Evolutionary conservation across 768 basidiomycete species (phyloP), one percentile per base, ranked within the genome.

Genomic region (Coprinopsis sp.): DNA sequence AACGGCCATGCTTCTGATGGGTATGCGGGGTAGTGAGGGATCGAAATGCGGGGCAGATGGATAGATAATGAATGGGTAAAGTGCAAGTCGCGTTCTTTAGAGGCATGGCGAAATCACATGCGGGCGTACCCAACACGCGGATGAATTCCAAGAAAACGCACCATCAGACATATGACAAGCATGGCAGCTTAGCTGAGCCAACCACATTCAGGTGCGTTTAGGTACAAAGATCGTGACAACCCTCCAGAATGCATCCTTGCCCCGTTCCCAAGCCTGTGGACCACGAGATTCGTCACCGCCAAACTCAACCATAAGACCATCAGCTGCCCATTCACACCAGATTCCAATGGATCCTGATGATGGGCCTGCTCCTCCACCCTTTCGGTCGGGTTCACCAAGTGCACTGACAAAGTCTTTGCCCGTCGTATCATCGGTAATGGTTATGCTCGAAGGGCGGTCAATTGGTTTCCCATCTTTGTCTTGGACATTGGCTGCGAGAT

Each of bases 301-400:
- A 60, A 90, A 89, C 57, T 92, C 90, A 11, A 90, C 76, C 87
- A 92, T 89, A 28, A 92, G 60, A 2, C 89, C 90, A 50, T 84
- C 77, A 54, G 69, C 76, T 22, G 80, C 73, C 93, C 92, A 96
- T 64, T 96, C 91, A 53, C 91, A 87, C 90, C 91, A 96, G 54
- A 95, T 91, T 23, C 84, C 84, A 54, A 95, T 87, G 25, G 86
- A 90, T 30, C 88, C 87, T 2, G 81, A 79, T 18, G 84, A 85
- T 11, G 90, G 89, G 1, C 90, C 90, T 7, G 81, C 70, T 1
- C 94, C 93, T 18, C 93, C 92, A 6, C 94, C 94, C 62, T 96
- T 98, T 51, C 89, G 74, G 58, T 79, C 79, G 6, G 94, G 94
- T 64, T 97, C 94, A 8, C 92, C 92, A 36, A 96, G 61, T 36